Evolutionary conservation across 352 stramenopile genomes (phyloP), one percentile per base, ranked within the genome.

Genomic region (Globisporangium paroecandrum): DNA sequence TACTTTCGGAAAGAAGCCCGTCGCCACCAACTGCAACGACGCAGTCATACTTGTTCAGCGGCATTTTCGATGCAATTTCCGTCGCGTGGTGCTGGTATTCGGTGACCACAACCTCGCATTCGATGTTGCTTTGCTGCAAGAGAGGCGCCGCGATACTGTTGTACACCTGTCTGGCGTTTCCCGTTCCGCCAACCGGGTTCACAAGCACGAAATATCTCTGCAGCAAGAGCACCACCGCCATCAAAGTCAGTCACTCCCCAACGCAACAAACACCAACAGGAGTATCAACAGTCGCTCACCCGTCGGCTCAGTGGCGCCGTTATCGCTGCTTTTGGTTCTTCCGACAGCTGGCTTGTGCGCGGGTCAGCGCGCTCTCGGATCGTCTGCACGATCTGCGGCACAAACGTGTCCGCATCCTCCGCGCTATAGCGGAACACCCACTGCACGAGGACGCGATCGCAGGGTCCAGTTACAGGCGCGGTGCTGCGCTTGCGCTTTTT

Each of bases 11-110:
- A 24, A 90, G 62, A n/a, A 91, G 34, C 8, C 85, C 87, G 29
- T 94, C 85, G 6, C 85, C 85, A 24, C 85, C 84, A 25, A 94
- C 77, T 1, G 74, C 72, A 4, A 92, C 84, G 27, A 94, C 66
- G 38, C 81, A 91, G 58, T 90, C 84, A 66, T 83, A 94, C 36
- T 65, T 73, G 29, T 79, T 69, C 25, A 94, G 63, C 12, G 74
- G 77, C 13, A 90, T 55, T 0, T 72, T 64, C 12, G 62, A 64
- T 18, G 77, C 66, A 25, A 90, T 76, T 22, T 89, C 79, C 0
- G 80, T 90, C 1, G 85, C 85, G 63, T 94, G 83, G 20, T 65
- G 77, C 29, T 75, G 80, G 64, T 81, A 58, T 47, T 77, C 62
- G 8, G 85, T 94, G 34, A 90, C 58, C 34, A 85, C 59, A 12